Conservation (phyloP, 2,329 filamentous ascomycete species). For the Seiridium unicorne region DNA sequence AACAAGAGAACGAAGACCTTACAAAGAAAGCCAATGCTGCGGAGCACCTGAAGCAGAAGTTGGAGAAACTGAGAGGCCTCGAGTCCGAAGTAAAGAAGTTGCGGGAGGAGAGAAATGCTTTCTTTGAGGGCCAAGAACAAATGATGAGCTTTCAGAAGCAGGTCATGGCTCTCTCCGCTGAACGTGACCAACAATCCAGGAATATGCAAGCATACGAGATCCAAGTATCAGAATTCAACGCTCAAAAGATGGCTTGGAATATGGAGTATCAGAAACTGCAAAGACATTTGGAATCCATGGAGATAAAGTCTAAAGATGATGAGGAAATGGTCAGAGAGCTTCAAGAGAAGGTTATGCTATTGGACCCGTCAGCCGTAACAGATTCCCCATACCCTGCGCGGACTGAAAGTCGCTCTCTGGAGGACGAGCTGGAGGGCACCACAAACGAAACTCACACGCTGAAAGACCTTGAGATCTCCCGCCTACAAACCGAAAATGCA, state of each 20-base stretch:
- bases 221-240: conserved; percentile 38
- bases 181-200: conserved; percentile 28
- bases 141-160: conserved; percentile 26
- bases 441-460: conserved; percentile 38
- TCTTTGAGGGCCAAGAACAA: conserved; percentile 33
- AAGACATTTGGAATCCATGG: conserved; percentile 26
- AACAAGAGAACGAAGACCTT: conserved; percentile 56
- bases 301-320: conserved; percentile 45
- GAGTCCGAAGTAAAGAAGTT: conserved; percentile 56
- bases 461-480: conserved; percentile 50
- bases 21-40: conserved; percentile 62
- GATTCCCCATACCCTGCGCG: conserved; percentile 33
- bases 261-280: conserved; percentile 29
- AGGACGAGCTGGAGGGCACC: conserved; percentile 58
- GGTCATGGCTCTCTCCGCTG: conserved; percentile 31
- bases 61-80: conserved; percentile 54
- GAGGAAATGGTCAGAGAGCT: conserved; percentile 57
- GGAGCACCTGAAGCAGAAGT: conserved; percentile 62
- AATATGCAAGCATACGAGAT: conserved; percentile 35
- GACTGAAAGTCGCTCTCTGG: conserved; percentile 35
- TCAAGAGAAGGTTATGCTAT: conserved; percentile 53
- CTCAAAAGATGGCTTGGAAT: conserved; percentile 39
- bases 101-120: conserved; percentile 52
- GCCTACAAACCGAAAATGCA: conserved; percentile 61
- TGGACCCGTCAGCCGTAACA: conserved; percentile 20